A percentile compares a stretch with the other conserved stretches of the same genome.
These are phyloP conservation scores for Calcarisporium arbuscula DNA, from an alignment of 2,329 filamentous ascomycete genomes.

Conservation along the genomic window DNA sequence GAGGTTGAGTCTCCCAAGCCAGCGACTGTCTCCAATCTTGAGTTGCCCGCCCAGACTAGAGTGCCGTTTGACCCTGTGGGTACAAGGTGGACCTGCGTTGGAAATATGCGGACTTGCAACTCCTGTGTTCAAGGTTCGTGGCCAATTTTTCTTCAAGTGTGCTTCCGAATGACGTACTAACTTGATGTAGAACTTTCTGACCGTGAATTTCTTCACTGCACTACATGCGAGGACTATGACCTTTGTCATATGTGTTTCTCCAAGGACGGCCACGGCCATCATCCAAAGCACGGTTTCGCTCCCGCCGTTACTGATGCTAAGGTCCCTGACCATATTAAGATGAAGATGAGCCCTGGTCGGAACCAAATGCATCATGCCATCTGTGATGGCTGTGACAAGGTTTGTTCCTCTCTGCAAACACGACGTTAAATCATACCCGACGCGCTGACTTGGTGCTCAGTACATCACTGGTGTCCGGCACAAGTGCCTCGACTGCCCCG, in stretches of 20 bases:
- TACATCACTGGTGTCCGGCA: constrained; percentile 83
- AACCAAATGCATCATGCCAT: constrained; percentile 79
- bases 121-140: constrained; percentile 44
- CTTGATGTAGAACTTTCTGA: constrained; percentile 58
- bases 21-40: constrained; percentile 7
- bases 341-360: constrained; percentile 71
- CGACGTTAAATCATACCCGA: constrained; percentile 1
- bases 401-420: not conserved
- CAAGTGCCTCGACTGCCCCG: constrained; percentile 95
- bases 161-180: constrained; percentile 7
- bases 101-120: constrained; percentile 61
- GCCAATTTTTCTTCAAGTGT: not conserved
- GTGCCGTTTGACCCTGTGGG: constrained; percentile 14
- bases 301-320: constrained; percentile 58
- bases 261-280: constrained; percentile 75
- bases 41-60: constrained; percentile 11
- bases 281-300: constrained; percentile 77
- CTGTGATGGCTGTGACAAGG: constrained; percentile 85
- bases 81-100: constrained; percentile 14
- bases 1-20: constrained; percentile 16
- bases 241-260: constrained; percentile 80
- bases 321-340: constrained; percentile 55
- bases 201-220: constrained; percentile 78
- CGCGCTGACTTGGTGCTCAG: constrained; percentile 16
- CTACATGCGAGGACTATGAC: constrained; percentile 81